Base-by-base conservation (phyloP, 352 stramenopile species). In the Globisporangium heterothallicum region DNA sequence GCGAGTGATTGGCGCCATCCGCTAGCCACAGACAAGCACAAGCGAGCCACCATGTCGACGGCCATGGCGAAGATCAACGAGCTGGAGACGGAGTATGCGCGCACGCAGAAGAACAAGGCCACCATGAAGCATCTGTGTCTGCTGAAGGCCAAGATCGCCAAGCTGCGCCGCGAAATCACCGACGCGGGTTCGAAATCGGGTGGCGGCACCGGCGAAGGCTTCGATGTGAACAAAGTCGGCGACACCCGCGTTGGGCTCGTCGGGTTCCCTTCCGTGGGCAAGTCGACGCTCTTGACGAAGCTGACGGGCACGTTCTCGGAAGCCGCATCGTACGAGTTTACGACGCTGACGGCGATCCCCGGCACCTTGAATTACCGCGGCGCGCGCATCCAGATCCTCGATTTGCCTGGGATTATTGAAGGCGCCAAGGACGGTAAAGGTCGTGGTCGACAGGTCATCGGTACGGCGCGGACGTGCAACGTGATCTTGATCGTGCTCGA, bases 31-130 rank as follows among this genome's bases (percentile, higher is more conserved):
- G 12, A 35, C 27, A 38, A 22, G 18, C 27, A 42, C 4, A 6
- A 32, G 29, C 26, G n/a, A n/a, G n/a, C 2, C 57, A 66, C 44
- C 49, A 83, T 86, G 73, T 84, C 75, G 62, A 75, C 84, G 47
- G 59, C 80, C 1, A 78, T 89, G 65, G 53, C 58, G 53, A 84
- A 82, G 60, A 94, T 94, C 76, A 68, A 81, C 49, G 81, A 92
- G 65, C 66, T 94, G 45, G 81, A 94, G 64, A 45, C 66, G 41
- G 84, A 99, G 80, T 98, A 99, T 80, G 82, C 90, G 45, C 79
- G 95, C 56, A 99, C 96, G 65, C 97, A 99, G 84, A 99, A 99
- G 81, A 99, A 99, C 74, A 99, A 99, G 78, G 97, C 97, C 40
- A 99, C 97, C 1, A 98, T 98, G 76, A 98, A 98, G 78, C 97